phyloP scores from a whole-genome alignment of 169 alveolate species.

The Plasmodium ovale region DNA sequence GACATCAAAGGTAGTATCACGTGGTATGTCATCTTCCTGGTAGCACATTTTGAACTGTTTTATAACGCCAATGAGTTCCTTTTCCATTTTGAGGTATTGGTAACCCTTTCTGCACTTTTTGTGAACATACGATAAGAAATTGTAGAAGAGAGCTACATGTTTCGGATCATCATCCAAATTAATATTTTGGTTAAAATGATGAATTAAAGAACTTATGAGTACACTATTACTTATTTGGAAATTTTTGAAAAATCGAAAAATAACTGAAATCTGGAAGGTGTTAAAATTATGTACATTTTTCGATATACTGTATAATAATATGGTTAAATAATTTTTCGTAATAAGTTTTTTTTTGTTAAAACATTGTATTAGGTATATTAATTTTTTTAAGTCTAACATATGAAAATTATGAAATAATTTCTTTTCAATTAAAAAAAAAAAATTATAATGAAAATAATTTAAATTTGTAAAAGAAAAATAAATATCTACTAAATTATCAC shows the following conservation, averaged over 20 bases:
- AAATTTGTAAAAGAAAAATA: constrained; percentile 66
- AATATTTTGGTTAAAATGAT: constrained; percentile 45
- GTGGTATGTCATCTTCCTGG: neutral
- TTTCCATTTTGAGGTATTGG: constrained; percentile 16
- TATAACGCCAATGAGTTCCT: constrained; percentile 26
- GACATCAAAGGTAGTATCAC: neutral
- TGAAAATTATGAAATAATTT: constrained; percentile 66
- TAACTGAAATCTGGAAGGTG: constrained; percentile 62
- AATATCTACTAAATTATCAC: constrained; percentile 55
- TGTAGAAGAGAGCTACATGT: constrained; percentile 43
- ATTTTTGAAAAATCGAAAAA: constrained; percentile 64
- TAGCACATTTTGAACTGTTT: neutral
- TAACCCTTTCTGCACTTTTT: constrained; percentile 28
- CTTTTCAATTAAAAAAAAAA: constrained; percentile 75
- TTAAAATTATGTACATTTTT: constrained; percentile 58
- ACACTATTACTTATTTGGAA: constrained; percentile 63
- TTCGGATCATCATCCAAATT: constrained; percentile 18
- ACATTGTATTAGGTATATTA: constrained; percentile 63
- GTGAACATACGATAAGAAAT: constrained; percentile 63
- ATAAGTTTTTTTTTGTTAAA: constrained; percentile 67
- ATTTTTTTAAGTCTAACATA: constrained; percentile 39
- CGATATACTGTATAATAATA: constrained; percentile 73
- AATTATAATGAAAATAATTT: constrained; percentile 74
- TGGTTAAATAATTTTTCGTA: constrained; percentile 68
- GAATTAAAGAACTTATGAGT: constrained; percentile 64